Evolutionary conservation across 371 early-diverging fungal species (phyloP).

Genomic region (Funneliformis caledonium): DNA sequence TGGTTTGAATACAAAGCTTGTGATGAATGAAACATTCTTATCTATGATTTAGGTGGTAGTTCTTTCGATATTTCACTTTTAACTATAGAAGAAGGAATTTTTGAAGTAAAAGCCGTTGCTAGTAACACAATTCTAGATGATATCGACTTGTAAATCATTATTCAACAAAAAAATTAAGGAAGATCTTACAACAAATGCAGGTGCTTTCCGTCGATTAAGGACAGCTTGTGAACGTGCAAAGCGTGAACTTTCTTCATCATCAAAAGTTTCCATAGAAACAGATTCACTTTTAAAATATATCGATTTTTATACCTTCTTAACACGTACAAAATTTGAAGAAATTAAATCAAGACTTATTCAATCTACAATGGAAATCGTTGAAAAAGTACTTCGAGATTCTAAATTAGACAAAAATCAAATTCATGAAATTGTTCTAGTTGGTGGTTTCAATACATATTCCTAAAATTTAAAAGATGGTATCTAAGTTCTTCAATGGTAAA

Average conservation of each 20-base stretch:
- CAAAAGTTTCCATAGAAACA: conserved; percentile 89
- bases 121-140: conserved; percentile 93
- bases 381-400: no score
- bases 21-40: no score
- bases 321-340: conserved; percentile 45
- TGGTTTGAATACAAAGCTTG: conserved; percentile 70
- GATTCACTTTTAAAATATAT: conserved; percentile 84
- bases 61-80: conserved; percentile 98
- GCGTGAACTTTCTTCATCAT: conserved; percentile 88
- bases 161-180: conserved; percentile 79
- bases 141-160: conserved; percentile 74
- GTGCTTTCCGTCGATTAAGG: conserved; percentile 77
- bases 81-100: conserved; percentile 68
- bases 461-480: conserved; percentile 94
- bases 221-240: conserved; percentile 68
- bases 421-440: conserved; percentile 91
- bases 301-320: conserved; percentile 57
- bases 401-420: conserved; percentile 63
- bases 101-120: not conserved
- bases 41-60: conserved; percentile 45
- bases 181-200: conserved; percentile 77
- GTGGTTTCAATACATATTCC: conserved; percentile 99
- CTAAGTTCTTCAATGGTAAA: no score
- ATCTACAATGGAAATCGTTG: no score
- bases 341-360: no score